A percentile compares a stretch with the other conserved stretches of the same genome.
These are phyloP conservation scores for Boletellus sp. DNA, from an alignment of 768 basidiomycete species.

Conservation along the genomic window DNA sequence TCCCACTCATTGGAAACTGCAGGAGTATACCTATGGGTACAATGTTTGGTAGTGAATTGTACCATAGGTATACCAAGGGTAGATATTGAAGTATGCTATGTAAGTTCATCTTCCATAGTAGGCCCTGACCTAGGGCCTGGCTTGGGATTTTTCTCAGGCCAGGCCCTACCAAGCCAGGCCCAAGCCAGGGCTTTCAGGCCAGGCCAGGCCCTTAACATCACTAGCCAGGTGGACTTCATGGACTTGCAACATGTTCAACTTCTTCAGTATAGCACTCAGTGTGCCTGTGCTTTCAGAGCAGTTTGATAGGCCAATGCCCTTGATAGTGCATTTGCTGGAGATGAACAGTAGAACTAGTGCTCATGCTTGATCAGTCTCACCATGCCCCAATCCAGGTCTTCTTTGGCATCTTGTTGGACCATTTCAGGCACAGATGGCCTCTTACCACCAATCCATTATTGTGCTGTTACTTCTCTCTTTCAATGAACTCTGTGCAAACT, in stretches of 20 bases:
- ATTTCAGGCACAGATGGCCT: conserved; percentile 93
- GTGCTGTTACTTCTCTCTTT: conserved; percentile 71
- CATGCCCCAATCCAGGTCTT: conserved; percentile 38
- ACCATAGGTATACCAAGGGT: too few relatives aligned
- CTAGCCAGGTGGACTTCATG: conserved; percentile 80
- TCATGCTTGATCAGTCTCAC: background rate
- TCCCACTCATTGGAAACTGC: too few relatives aligned
- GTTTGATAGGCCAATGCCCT: conserved; percentile 44
- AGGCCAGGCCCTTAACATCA: too few relatives aligned
- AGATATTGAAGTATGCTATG: too few relatives aligned
- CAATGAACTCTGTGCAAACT: conserved; percentile 74
- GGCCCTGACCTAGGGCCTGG: too few relatives aligned
- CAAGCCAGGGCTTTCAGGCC: too few relatives aligned
- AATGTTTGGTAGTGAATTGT: too few relatives aligned
- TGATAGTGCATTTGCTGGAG: conserved; percentile 35
- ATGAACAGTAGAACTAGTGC: background rate
- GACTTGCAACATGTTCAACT: conserved; percentile 85
- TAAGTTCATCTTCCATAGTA: too few relatives aligned
- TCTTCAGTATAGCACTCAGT: conserved; percentile 72
- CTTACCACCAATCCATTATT: conserved; percentile 72
- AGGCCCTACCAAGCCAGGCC: too few relatives aligned
- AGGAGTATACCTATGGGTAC: too few relatives aligned
- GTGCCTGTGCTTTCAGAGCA: conserved; percentile 46
- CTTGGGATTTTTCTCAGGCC: too few relatives aligned
- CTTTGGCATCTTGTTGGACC: conserved; percentile 81